A percentile compares a stretch with the other conserved stretches of the same genome.
Evolutionary conservation across 495 filamentous ascomycete species (phyloP).

Genomic region (Aspergillus ellipticus): DNA sequence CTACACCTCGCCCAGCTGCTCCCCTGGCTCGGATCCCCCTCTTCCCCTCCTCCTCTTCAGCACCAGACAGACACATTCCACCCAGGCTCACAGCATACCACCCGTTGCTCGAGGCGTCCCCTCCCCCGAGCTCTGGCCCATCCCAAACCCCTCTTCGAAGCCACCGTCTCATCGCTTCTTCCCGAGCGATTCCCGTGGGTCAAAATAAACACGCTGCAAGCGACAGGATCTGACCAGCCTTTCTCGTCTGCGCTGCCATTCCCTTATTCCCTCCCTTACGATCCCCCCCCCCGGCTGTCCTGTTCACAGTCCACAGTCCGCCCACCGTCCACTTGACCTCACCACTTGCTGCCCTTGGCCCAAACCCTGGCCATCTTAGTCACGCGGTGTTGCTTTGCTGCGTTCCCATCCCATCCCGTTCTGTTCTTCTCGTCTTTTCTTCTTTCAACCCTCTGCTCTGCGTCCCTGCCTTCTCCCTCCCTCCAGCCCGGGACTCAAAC

Average conservation of each 20-base stretch:
- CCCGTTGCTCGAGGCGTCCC: neutral
- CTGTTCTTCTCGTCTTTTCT: constrained; percentile 5
- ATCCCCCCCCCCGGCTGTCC: no score
- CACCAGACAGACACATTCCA: constrained; percentile 19
- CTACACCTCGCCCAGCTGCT: neutral
- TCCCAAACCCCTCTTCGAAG: constrained; percentile 23
- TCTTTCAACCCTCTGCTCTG: constrained; percentile 24
- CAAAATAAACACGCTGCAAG: constrained; percentile 39
- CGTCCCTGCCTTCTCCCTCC: constrained; percentile 15
- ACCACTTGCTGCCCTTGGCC: neutral
- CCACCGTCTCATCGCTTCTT: constrained; percentile 9
- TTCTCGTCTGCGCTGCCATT: neutral
- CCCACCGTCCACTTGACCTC: neutral
- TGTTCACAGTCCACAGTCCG: no score
- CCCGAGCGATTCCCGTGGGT: constrained; percentile 28
- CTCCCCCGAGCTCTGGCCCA: no score
- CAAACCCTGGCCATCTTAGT: neutral
- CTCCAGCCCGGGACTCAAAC: neutral
- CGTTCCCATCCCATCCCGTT: constrained; percentile 8
- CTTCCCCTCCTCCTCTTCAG: constrained; percentile 10
- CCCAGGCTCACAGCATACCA: constrained; percentile 17
- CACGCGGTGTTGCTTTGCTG: neutral
- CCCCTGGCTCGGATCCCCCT: constrained; percentile 16
- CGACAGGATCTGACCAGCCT: constrained; percentile 16
- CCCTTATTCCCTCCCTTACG: no score